Base-by-base conservation (phyloP, 176 grass and related monocot species). In the Saccharum spontaneum region DNA sequence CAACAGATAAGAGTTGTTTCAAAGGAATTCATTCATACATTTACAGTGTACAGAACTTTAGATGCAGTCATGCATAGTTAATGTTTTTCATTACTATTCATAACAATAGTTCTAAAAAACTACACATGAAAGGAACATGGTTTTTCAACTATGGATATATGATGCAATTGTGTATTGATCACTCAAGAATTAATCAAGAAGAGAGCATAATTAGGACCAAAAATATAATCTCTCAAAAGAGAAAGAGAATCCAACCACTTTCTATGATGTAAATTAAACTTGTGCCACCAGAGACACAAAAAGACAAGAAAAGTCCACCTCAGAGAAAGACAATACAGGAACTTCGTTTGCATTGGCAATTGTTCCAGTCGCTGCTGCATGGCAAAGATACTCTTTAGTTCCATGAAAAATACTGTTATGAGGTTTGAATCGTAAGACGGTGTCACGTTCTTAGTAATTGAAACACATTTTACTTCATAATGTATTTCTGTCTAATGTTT, bases 321-420 rank as follows among this genome's bases (percentile, higher is more conserved):
- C 89, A 85, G 89, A 88, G 57, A 65, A 87, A 82, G 85, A 91
- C 69, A 97, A 91, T 59, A 97, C 45, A 86, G 89, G 91, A 71
- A 94, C 87, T 78, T 69, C 65, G 69, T 87, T 74, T 83, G 63
- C 28, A 54, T 78, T 78, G 69, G 59, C 59, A 65, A 83, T 79
- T 61, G 55, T 63, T 57, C 79, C 71, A 6, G 82, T 77, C 14
- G 75, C 70, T 69, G 79, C 94, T 93, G 91, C 82, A 85, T 28
- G 22, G 26, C 7, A 87, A 84, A 73, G 24, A 84, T 84, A 33
- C 64, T 52, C 39, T 26, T 88, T 79, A 92, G 77, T 84, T 77
- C 10, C 37, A 24, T 0, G 34, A 43, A 28, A 75, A 36, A 63
- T 31, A 77, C 36, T 82, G 15, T 86, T 13, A 33, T 31, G 28